Evolutionary conservation across 2,329 filamentous ascomycete species (phyloP), one percentile per base, ranked within the genome.

Genomic region (Dothideomycetes sp.): DNA sequence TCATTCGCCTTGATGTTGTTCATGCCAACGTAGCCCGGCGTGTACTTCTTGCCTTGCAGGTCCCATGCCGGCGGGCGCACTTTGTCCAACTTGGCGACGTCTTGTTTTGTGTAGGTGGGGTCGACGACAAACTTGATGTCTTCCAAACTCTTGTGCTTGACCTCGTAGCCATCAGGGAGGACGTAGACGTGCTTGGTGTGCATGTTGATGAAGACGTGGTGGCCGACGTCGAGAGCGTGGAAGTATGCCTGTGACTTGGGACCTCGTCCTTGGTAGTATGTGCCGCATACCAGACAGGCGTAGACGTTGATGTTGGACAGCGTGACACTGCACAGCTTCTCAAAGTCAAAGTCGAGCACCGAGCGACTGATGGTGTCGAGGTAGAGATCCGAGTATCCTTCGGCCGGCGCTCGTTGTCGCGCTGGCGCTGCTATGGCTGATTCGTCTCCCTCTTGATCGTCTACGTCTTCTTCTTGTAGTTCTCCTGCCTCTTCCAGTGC

Each of bases 1-100:
- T 98, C 91, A 65, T 98, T 98, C 44, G 91, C 86, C 64, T 98
- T 98, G 71, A 98, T 95, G 65, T 98, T 98, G 72, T 98, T 98
- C 84, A 98, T 93, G 50, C 91, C 91, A 46, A 98, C 86, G 59
- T 88, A 98, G 5, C 91, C 89, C 15, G 91, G 91, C 50, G 81
- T 81, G 64, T 98, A 98, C 58, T 83, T 78, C 62, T 82, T 84
- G 48, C 86, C 86, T 35, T 72, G 71, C 29, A 96, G 71, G 54
- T 94, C 89, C 74, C 81, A 87, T 31, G 78, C 76, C 13, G 68
- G 71, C 55, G 71, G 70, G 39, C 69, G 67, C 49, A 70, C 70
- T 54, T 69, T 79, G 64, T 96, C 91, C 49, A 96, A 67, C 53
- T 78, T 77, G 53, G 77, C 71, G 22, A 96, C 88, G 55, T 96